Conservation (phyloP, 2,329 filamentous ascomycete species). For the Pseudogymnoascus sp. region DNA sequence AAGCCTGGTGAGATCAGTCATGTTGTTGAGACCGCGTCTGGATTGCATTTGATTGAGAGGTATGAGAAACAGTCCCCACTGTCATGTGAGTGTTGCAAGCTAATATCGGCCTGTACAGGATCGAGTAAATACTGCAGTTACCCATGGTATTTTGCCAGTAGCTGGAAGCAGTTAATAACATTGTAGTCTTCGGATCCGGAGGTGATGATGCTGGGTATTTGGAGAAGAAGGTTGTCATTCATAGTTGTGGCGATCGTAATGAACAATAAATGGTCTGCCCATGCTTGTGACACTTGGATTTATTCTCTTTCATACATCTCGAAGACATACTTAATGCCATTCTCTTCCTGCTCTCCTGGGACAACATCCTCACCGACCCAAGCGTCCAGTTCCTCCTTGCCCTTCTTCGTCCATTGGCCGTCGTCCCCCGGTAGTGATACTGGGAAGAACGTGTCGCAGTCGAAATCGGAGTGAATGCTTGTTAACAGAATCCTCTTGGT, state of each 20-base stretch:
- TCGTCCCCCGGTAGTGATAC: constrained; percentile 40
- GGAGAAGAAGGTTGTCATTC: background rate
- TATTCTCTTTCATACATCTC: constrained; percentile 58
- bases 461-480: constrained; percentile 57
- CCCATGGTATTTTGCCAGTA: background rate
- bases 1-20: constrained; percentile 78
- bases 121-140: constrained; percentile 1
- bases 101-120: background rate
- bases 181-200: background rate
- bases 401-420: constrained; percentile 44
- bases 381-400: constrained; percentile 43
- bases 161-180: background rate
- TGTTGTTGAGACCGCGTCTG: constrained; percentile 85
- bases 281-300: background rate
- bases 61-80: constrained; percentile 29
- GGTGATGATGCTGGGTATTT: background rate
- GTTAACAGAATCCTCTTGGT: constrained; percentile 61
- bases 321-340: constrained; percentile 58
- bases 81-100: background rate
- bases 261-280: background rate
- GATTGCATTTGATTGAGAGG: constrained; percentile 93
- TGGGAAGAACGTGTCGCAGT: constrained; percentile 69
- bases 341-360: constrained; percentile 51
- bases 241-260: background rate
- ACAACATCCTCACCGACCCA: constrained; percentile 60